Evolutionary conservation across 352 stramenopile genomes (phyloP), one percentile per base, ranked within the genome.

Genomic region (Phytopythium montanum): DNA sequence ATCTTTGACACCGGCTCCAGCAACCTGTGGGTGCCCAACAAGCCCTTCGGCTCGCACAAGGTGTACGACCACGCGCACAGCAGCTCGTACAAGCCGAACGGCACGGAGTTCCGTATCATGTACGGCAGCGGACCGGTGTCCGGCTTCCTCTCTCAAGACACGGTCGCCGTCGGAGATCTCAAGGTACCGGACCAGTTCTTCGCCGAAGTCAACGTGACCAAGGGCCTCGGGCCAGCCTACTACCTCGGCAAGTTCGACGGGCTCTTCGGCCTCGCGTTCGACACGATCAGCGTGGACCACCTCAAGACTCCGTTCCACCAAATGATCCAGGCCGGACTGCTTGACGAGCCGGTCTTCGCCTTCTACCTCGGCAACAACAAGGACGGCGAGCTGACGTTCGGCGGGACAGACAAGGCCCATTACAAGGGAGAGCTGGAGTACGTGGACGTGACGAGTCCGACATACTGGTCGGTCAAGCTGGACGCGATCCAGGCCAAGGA

Each of bases 1-100:
- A 97, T 99, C 54, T 99, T 98, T 61, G 96, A 99, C 74, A 99
- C 96, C 13, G 96, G 96, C 26, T 97, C 83, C n/a, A 96, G 80
- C 66, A 98, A 98, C 72, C 67, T 99, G 14, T 99, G 97, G 97
- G 94, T 99, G 5, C 94, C 92, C 23, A 82, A 90, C 70, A 70
- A 65, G 51, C 77, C 84, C 50, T 95, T 90, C 70, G 83, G 81
- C 16, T 71, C 68, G 41, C 79, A 93, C 64, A 64, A 80, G 44
- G 55, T 96, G 58, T 99, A 98, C 70, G 80, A 98, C 70, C 87
- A 97, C 68, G 58, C 69, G 44, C 76, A 85, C 51, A 98, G 89
- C 31, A 81, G 62, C 19, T 81, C 81, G 9, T 98, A 98, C 75
- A 85, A 92, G 52, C 56, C 76, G 12, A 97, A 99, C 63, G 95